A percentile compares a stretch with the other conserved stretches of the same genome.
phyloP scores from a whole-genome alignment of 208 protist genomes.

The Crithidia fasciculata region DNA sequence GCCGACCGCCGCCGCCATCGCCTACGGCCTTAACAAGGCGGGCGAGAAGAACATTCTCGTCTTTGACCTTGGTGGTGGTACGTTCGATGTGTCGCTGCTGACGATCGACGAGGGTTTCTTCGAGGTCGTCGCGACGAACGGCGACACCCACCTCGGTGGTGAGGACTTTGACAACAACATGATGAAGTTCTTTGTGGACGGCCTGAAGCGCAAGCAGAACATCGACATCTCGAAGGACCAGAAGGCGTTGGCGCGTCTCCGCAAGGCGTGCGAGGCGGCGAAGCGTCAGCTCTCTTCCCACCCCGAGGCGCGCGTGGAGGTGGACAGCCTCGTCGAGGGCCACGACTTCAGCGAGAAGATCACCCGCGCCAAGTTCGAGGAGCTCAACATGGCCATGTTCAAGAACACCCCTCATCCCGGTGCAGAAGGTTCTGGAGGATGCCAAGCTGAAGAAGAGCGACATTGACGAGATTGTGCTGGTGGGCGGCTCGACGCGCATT shows the following conservation, averaged over 20 bases:
- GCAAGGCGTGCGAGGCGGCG: constrained; percentile 92
- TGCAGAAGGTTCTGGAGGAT: constrained; percentile 91
- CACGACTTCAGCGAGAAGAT: constrained; percentile 97
- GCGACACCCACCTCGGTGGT: constrained; percentile 99
- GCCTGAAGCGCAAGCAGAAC: constrained; percentile 92
- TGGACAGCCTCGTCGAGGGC: constrained; percentile 98
- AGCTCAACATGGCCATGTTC: constrained; percentile 93
- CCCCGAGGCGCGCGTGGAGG: constrained; percentile 94
- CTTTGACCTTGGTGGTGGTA: constrained; percentile 98
- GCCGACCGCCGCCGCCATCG: constrained; percentile 99
- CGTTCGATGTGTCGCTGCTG: constrained; percentile 99
- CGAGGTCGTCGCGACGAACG: constrained; percentile 98
- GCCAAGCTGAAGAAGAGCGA: constrained; percentile 85
- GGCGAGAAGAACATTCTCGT: constrained; percentile 95
- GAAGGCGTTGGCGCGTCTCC: constrained; percentile 78
- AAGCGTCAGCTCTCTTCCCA: constrained; percentile 98
- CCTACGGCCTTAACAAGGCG: constrained; percentile 98
- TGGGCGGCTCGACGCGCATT: constrained; percentile 97
- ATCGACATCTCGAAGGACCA: constrained; percentile 81
- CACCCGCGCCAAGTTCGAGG: constrained; percentile 98
- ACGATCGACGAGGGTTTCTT: constrained; percentile 99
- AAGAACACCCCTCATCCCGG: constrained; percentile 79
- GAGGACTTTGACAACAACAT: constrained; percentile 99
- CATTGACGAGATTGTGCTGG: constrained; percentile 95
- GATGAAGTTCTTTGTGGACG: constrained; percentile 96